phyloP scores from a whole-genome alignment of 495 filamentous ascomycete species.

The Trichoderma parareesei region DNA sequence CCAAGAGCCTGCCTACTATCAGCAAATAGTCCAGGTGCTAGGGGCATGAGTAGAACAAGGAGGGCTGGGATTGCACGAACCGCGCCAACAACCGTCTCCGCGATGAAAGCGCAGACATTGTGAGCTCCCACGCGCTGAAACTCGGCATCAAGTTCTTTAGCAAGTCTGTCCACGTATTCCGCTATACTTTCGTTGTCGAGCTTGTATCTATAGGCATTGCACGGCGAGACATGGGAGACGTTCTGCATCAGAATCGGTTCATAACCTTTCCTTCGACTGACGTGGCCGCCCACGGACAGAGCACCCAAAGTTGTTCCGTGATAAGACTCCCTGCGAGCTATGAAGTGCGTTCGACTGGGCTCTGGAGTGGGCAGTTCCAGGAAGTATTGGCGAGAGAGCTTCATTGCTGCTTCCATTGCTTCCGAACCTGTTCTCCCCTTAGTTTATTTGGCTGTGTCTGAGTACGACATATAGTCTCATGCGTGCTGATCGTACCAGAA shows the following conservation, averaged over 20 bases:
- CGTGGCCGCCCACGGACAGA: not conserved
- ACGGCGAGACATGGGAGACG: not conserved
- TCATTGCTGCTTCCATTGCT: not conserved
- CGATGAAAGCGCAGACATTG: slow-evolving; percentile 66
- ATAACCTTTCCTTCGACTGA: not conserved
- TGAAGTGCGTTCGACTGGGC: not conserved
- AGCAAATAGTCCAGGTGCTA: not conserved
- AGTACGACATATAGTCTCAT: no score
- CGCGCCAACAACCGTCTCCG: slow-evolving; percentile 58
- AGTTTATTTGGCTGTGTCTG: no score
- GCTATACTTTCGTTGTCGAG: not conserved
- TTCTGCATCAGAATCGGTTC: not conserved
- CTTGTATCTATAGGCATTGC: not conserved
- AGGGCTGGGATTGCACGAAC: slow-evolving; percentile 16
- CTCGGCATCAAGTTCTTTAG: not conserved
- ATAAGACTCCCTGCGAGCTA: not conserved
- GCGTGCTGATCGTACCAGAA: not conserved
- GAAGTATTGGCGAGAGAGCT: not conserved
- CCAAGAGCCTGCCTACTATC: slow-evolving; percentile 40
- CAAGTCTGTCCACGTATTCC: not conserved
- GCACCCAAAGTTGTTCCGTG: not conserved
- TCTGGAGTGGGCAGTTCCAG: not conserved
- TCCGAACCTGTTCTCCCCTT: slow-evolving; percentile 32
- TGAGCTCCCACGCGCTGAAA: not conserved
- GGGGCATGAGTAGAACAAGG: not conserved